Conservation (phyloP, 208 protist genomes). For the Porcisia hertigi region DNA sequence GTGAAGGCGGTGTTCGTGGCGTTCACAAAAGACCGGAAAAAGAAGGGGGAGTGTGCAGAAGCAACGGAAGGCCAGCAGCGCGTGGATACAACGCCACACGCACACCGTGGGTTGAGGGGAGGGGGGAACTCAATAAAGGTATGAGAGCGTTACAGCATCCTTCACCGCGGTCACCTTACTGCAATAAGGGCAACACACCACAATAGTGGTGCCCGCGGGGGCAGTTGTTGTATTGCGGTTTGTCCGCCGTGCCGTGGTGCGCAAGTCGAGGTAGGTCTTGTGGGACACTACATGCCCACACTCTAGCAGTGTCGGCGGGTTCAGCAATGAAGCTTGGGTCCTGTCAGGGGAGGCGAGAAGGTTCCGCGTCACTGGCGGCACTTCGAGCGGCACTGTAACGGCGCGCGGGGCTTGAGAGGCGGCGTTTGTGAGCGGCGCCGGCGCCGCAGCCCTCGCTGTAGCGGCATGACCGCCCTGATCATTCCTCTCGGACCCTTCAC, state of each 20-base stretch:
- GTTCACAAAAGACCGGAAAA: no score
- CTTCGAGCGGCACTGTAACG: conserved; percentile 12
- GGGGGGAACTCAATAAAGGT: conserved; percentile 42
- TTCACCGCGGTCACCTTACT: conserved; percentile 36
- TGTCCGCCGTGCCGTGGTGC: conserved; percentile 28
- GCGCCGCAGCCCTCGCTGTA: neutral
- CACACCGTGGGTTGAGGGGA: neutral
- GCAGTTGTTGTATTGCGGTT: conserved; percentile 12
- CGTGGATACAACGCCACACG: no score
- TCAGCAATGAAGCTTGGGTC: conserved; percentile 32
- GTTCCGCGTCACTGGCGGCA: conserved; percentile 35
- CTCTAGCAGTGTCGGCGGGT: conserved; percentile 62
- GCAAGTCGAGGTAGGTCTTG: conserved; percentile 40
- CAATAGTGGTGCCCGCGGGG: neutral
- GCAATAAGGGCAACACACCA: conserved; percentile 79
- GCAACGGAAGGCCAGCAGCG: no score
- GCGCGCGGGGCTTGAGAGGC: conserved; percentile 6
- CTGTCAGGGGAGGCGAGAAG: conserved; percentile 20
- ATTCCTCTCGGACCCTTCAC: neutral
- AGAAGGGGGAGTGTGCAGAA: no score
- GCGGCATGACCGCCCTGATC: neutral
- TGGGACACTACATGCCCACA: conserved; percentile 85
- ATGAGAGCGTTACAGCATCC: conserved; percentile 52
- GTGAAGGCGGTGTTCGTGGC: no score
- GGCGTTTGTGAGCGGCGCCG: neutral